Base-by-base conservation (phyloP, 23 red algal species). In the Gracilaria gracilis region DNA sequence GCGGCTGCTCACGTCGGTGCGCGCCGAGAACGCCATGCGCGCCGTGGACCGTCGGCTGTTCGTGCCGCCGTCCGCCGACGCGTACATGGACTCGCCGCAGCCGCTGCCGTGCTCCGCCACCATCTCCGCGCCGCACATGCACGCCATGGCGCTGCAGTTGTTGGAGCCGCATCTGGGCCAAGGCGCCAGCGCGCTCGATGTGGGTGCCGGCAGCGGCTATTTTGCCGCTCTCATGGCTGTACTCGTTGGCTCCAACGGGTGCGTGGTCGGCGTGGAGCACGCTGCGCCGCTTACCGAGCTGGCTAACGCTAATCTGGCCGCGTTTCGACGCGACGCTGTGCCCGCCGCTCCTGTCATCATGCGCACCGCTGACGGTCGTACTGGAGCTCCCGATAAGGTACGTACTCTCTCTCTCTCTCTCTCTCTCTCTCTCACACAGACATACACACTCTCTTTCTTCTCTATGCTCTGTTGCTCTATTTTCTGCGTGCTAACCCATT, bases 71-170 rank as follows among this genome's bases (percentile, higher is more conserved):
- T 24, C 80, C 33, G 33, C 21, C 81, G 62, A 64, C 32, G 55
- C 95, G 20, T 98, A 98, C 87, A 35, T 49, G 25, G 95, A 98
- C 49, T 50, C 90, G 17, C 95, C 95, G 9, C 95, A 98, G 67
- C 61, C 72, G 33, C 84, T 98, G 28, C 79, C 91, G 13, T 98
- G 79, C 33, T 42, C 35, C 39, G 95, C 95, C 51, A 98, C 95
- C 34, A 98, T 98, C 35, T 93, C 88, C 49, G 95, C 95, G 33
- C 95, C 95, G 14, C 95, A 98, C 85, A 98, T 98, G 87, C 95
- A 98, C 67, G 95, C 91, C 61, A 95, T 93, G 84, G 93, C 91
- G 73, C 61, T 93, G 29, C 88, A 98, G 78, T 49, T 92, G 24
- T 69, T 98, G 50, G 78, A 66, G 31, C 54, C 59, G 24, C 47